Base-by-base conservation (phyloP, 345 rosid genomes). In the Sonneratia caseolaris region DNA sequence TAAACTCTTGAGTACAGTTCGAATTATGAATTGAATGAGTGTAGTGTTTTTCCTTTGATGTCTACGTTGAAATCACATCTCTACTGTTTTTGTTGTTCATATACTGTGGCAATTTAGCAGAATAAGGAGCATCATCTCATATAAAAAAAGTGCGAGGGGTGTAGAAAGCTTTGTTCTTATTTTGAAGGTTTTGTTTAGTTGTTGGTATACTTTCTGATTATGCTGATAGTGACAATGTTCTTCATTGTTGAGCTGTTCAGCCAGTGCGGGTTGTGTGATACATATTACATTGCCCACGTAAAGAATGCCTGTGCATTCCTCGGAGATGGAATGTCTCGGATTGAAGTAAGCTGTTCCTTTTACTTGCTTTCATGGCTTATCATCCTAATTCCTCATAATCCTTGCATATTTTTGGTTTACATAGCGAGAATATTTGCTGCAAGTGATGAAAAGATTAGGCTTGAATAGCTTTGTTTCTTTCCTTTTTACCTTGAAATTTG, bases 271-370 rank as follows among this genome's bases (percentile, higher is more conserved):
- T 75, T 93, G 75, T 93, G 98, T 64, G 98, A 93, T 77, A 88
- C 97, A 12, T 91, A 93, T 72, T 93, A 93, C 83, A 79, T 93
- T 68, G 94, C 98, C 56, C 98, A 93, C 83, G 98, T 93, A 71
- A 91, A 88, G 82, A 81, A 87, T 71, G 94, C 98, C 42, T 93
- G 97, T 77, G 98, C 98, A 65, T 93, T 93, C 82, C 86, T 91
- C 22, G 98, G 96, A 66, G 97, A 89, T 81, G 97, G 97, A 73
- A 93, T 93, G 97, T 88, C 98, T 66, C 89, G 76, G 81, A 88
- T 93, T 74, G 98, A 93, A 82, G 98, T 91, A 69, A 86, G 81
- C 70, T 53, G 22, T 71, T 37, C 49, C 43, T 15, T 36, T 64
- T 8, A 13, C 13, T 13, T 62, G 38, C 13, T 32, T 59, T 62